These are phyloP conservation scores for Setaria viridis DNA, from an alignment of 202 grass and related monocot genomes.

Conservation along the genomic window DNA sequence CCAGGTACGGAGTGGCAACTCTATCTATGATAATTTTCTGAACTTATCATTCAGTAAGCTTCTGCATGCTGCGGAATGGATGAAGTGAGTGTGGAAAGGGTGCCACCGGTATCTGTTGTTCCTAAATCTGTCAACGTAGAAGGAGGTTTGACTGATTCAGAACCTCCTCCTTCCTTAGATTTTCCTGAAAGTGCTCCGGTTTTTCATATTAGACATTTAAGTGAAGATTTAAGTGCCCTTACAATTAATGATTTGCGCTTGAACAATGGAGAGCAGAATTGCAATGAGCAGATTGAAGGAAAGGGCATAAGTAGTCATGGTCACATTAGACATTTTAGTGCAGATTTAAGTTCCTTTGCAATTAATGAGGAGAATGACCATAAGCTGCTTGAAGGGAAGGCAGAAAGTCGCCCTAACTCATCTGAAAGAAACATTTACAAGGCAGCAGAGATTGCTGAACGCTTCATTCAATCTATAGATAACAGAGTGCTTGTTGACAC, in stretches of 20 bases:
- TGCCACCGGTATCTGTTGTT: constrained; percentile 8
- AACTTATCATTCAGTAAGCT: neutral
- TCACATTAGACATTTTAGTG: constrained; percentile 48
- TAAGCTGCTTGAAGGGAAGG: constrained; percentile 20
- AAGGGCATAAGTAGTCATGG: constrained; percentile 9
- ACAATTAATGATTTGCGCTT: constrained; percentile 44
- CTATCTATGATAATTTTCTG: constrained; percentile 31
- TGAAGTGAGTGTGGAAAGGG: constrained; percentile 27
- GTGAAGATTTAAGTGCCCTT: constrained; percentile 57
- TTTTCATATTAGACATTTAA: constrained; percentile 50
- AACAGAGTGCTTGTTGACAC: constrained; percentile 65
- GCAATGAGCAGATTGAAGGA: constrained; percentile 22
- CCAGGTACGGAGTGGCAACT: constrained; percentile 6
- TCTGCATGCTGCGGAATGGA: constrained; percentile 42
- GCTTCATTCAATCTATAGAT: constrained; percentile 55
- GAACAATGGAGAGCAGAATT: constrained; percentile 31
- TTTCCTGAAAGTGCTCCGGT: neutral
- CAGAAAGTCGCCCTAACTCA: constrained; percentile 42
- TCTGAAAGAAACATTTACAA: constrained; percentile 53
- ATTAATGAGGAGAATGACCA: constrained; percentile 30
- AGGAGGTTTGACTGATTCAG: constrained; percentile 26
- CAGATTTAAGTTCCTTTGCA: constrained; percentile 50
- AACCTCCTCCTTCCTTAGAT: constrained; percentile 31
- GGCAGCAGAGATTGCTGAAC: constrained; percentile 53
- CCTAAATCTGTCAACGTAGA: neutral